Conservation (phyloP, 106 monocot species). For the Dioscorea dumetorum region DNA sequence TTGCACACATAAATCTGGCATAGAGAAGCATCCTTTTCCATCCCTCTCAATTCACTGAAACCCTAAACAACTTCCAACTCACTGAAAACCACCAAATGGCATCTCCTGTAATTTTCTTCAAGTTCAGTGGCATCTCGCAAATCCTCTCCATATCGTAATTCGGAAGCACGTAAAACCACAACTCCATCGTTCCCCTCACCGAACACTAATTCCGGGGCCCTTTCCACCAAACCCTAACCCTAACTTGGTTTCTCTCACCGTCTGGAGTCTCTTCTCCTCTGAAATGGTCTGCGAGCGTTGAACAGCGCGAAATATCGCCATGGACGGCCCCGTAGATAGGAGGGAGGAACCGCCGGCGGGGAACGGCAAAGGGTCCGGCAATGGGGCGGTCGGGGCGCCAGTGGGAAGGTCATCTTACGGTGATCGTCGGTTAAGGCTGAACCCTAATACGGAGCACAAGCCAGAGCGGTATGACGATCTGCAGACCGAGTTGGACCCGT, state of each 20-base stretch:
- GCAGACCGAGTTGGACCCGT: constrained; percentile 58
- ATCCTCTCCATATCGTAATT: neutral
- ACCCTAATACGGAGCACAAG: constrained; percentile 82
- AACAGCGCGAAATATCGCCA: neutral
- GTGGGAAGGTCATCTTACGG: constrained; percentile 25
- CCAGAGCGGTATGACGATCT: constrained; percentile 81
- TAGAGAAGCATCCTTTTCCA: too few species aligned
- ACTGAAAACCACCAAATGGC: too few species aligned
- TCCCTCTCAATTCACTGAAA: too few species aligned
- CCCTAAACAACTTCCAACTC: too few species aligned
- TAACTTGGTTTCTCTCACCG: neutral
- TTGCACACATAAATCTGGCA: too few species aligned
- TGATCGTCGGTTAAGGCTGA: constrained; percentile 75
- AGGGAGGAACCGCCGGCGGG: constrained; percentile 12
- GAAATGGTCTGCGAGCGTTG: constrained; percentile 6
- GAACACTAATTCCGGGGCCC: neutral
- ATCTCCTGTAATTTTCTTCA: too few species aligned
- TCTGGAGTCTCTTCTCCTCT: neutral
- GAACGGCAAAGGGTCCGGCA: constrained; percentile 12
- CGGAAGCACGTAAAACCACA: neutral
- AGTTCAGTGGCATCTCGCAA: too few species aligned
- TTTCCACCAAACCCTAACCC: neutral
- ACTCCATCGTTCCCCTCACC: neutral
- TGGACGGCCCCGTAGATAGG: constrained; percentile 18
- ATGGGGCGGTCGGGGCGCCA: constrained; percentile 7